Base-by-base conservation (phyloP, 1,139 yeast genomes). In the Zygotorulaspora mrakii region DNA sequence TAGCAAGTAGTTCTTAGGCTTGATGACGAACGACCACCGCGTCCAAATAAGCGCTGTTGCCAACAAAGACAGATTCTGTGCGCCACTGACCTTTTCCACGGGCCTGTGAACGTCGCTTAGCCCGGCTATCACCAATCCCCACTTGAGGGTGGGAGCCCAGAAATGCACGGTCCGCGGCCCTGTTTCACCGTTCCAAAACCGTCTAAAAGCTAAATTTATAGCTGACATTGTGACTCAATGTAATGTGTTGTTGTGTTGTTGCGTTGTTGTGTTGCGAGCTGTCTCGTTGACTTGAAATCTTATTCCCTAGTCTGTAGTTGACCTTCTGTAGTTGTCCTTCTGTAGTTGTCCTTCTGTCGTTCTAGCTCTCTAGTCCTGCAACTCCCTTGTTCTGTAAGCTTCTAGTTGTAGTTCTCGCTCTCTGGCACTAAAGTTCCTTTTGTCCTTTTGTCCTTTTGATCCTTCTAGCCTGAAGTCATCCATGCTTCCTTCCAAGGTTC, bases 31-130 rank as follows among this genome's bases (percentile, higher is more conserved):
- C 22, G 96, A 89, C 98, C 98, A 91, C 64, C 98, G 79, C 33
- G 98, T 91, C 98, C 98, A 91, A 56, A 91, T 88, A 40, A 77
- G 79, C 42, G 97, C 98, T 1, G 98, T 91, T 35, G 91, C 91
- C 55, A 85, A 74, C 45, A 91, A 72, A 0, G 98, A 95, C 25
- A 58, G 40, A 63, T 86, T 95, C 65, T 91, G 98, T 20, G 96
- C 82, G 42, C 96, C 96, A 36, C 91, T 80, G 41, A 91, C 71
- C 56, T 82, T 82, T 59, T 89, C 96, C 30, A 87, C 95, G 3
- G 97, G 97, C 67, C 97, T 80, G 53, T 77, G 75, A 48, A 83
- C 70, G 65, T 91, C 98, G 59, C 74, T 82, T 45, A 86, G 72
- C 40, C 98, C 97, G 11, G 97, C 97, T 54, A 87, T 57, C 22